Evolutionary conservation across 2,329 filamentous ascomycete genomes (phyloP).

Genomic region (Curvularia sp.): DNA sequence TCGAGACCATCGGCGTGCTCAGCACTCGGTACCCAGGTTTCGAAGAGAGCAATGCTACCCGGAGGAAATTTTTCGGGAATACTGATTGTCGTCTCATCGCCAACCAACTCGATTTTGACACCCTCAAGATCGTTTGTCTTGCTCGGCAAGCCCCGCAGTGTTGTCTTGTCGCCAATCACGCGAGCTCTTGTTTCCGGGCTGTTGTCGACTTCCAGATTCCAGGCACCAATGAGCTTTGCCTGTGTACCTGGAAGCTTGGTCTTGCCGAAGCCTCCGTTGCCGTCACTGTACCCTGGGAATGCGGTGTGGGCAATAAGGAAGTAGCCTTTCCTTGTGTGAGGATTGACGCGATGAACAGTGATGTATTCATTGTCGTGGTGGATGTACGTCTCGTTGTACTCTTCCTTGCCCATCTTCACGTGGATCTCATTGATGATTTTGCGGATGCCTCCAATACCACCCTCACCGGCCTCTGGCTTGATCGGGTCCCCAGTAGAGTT

Average conservation of each 20-base stretch:
- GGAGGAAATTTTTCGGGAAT: slow-evolving; percentile 86
- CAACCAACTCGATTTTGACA: slow-evolving; percentile 74
- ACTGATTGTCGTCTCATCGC: slow-evolving; percentile 77
- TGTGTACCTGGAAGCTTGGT: slow-evolving; percentile 84
- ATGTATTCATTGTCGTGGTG: slow-evolving; percentile 97
- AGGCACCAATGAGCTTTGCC: slow-evolving; percentile 85
- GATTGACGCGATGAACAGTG: slow-evolving; percentile 94
- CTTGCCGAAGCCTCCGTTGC: slow-evolving; percentile 79
- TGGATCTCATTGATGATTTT: slow-evolving; percentile 95
- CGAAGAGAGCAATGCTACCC: slow-evolving; percentile 92
- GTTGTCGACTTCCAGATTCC: slow-evolving; percentile 89
- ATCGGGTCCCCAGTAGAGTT: slow-evolving; percentile 68
- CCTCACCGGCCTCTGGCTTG: slow-evolving; percentile 72
- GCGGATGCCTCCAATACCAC: slow-evolving; percentile 89
- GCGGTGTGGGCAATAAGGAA: slow-evolving; percentile 97
- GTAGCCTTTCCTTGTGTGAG: slow-evolving; percentile 88
- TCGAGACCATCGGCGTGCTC: slow-evolving; percentile 86
- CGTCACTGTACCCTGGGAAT: slow-evolving; percentile 87
- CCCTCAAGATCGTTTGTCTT: slow-evolving; percentile 76
- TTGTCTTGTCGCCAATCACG: slow-evolving; percentile 71
- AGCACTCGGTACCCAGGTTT: slow-evolving; percentile 91
- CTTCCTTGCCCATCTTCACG: slow-evolving; percentile 91
- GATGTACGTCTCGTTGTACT: slow-evolving; percentile 93
- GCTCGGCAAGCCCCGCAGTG: slow-evolving; percentile 83
- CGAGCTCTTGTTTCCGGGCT: slow-evolving; percentile 71